Conservation (phyloP, 106 monocot genomes). For the Dioscorea dumetorum region DNA sequence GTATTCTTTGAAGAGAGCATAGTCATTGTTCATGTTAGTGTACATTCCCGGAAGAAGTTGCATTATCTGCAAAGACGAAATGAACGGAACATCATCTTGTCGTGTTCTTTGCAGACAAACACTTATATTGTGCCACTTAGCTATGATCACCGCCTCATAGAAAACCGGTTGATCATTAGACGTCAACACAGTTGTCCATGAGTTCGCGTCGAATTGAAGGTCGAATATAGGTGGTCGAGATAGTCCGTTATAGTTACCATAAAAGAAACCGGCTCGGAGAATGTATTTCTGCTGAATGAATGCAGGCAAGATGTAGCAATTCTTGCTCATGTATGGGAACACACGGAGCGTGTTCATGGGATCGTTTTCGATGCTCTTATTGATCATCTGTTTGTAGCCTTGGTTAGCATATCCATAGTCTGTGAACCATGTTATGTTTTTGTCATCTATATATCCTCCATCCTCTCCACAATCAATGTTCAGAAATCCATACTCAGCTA, state of each 20-base stretch:
- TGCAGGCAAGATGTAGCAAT: conserved; percentile 4
- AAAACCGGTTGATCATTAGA: background rate
- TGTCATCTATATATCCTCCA: background rate
- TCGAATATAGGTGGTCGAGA: conserved; percentile 4
- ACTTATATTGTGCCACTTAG: background rate
- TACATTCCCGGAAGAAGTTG: conserved; percentile 7
- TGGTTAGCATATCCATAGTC: background rate
- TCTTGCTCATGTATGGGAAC: background rate
- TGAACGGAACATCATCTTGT: background rate
- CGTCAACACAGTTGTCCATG: background rate
- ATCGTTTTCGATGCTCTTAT: background rate
- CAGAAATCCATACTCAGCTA: background rate
- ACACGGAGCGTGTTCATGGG: conserved; percentile 1
- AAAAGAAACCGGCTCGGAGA: conserved; percentile 3
- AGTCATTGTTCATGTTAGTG: background rate
- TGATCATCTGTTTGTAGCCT: background rate
- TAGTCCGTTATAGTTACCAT: conserved; percentile 4
- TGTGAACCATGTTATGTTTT: background rate
- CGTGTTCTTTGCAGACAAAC: background rate
- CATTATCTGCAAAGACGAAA: conserved; percentile 11
- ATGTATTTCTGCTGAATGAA: conserved; percentile 1
- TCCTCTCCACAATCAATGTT: conserved; percentile 1
- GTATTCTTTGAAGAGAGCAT: background rate
- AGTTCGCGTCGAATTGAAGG: conserved; percentile 3
- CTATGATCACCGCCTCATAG: background rate